Conservation (phyloP, 169 alveolate genomes). For the Babesia microti region DNA sequence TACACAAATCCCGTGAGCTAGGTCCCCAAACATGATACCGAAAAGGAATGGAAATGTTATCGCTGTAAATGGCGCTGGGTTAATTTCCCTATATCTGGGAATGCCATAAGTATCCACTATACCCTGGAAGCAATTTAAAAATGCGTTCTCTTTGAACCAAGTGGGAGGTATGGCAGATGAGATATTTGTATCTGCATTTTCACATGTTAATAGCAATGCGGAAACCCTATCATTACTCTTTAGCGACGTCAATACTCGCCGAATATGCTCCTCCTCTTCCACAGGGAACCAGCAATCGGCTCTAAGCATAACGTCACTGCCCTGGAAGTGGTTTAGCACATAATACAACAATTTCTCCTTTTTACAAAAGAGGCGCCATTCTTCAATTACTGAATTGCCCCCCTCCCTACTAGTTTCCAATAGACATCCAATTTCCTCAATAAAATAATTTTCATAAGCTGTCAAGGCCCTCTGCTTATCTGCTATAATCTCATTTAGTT, state of each 20-base stretch:
- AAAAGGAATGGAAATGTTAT: constrained; percentile 98
- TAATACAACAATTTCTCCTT: constrained; percentile 88
- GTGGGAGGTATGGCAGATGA: constrained; percentile 84
- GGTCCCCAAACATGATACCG: constrained; percentile 99
- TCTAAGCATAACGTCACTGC: constrained; percentile 79
- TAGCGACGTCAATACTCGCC: constrained; percentile 63
- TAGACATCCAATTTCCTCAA: constrained; percentile 70
- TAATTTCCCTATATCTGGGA: constrained; percentile 95
- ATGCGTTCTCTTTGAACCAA: constrained; percentile 81
- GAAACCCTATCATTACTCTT: constrained; percentile 60
- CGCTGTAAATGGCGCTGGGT: constrained; percentile 93
- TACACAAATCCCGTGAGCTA: constrained; percentile 94
- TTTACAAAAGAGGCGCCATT: constrained; percentile 80
- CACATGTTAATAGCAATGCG: constrained; percentile 64
- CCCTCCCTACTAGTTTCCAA: constrained; percentile 69
- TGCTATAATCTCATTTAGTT: constrained; percentile 58
- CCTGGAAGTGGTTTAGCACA: constrained; percentile 81
- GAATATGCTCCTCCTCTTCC: constrained; percentile 75
- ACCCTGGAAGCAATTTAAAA: constrained; percentile 82
- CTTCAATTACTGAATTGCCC: constrained; percentile 82
- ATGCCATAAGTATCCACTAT: constrained; percentile 98
- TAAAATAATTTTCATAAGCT: constrained; percentile 76
- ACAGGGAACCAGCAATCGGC: constrained; percentile 95
- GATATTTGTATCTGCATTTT: constrained; percentile 58
- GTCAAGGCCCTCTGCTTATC: constrained; percentile 78